Evolutionary conservation across 176 grass and related monocot genomes (phyloP), one percentile per base, ranked within the genome.

Genomic region (Triticum turgidum): DNA sequence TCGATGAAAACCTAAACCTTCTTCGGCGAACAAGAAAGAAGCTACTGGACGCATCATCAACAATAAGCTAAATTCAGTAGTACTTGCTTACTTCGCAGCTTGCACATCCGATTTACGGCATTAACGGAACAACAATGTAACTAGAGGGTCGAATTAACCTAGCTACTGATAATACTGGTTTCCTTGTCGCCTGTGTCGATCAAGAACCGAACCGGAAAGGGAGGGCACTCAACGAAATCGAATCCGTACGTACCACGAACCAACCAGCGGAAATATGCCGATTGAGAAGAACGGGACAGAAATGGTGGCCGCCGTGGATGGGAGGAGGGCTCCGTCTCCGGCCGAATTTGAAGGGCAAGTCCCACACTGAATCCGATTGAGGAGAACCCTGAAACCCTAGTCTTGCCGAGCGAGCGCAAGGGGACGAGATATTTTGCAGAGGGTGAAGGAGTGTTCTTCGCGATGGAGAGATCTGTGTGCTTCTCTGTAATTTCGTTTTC

Each of bases 181-280:
- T 24, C 38, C 69, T 44, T n/a, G 10, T 73, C 38, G 38, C 18
- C 0, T 58, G 18, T 58, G 21, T 20, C 54, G 18, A 58, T 58
- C 54, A 58, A 58, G 15, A 58, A 58, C 54, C 18, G 18, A 58
- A 58, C 18, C 54, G 17, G 54, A 8, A 58, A 58, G 54, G 54
- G 2, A 58, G 54, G 54, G 18, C 14, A 56, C 17, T 2, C 52
- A 73, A 73, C 3, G 37, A 42, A 73, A 73, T 42, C 38, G 38
- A 73, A 73, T 38, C 69, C 69, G 12, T 42, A 44, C 38, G 41
- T 73, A 73, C 69, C 69, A 73, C 35, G 69, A 73, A 73, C 7
- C 37, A 44, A 24, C 69, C 9, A 24, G 22, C 38, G 69, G 10
- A 73, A 11, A 44, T 37, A 21, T 22, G 69, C 21, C 38, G 69